Evolutionary conservation across 2,329 filamentous ascomycete genomes (phyloP), one percentile per base, ranked within the genome.

Genomic region (Calcarisporium arbuscula): DNA sequence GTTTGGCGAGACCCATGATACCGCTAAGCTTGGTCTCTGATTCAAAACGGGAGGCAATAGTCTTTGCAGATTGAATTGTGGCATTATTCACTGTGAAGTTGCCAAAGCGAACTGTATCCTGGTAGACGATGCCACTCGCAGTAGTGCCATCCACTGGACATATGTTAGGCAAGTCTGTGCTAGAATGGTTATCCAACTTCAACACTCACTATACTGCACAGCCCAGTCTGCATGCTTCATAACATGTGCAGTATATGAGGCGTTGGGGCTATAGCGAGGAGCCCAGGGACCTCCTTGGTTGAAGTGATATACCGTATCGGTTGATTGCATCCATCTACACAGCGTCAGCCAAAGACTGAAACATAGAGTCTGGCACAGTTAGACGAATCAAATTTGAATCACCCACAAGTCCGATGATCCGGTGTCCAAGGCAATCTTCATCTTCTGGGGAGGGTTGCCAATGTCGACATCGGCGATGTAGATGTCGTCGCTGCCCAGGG

Each of bases 351-450:
- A 19, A 14, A 31, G 5, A 8, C 5, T 10, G 10, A 16, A n/a
- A n/a, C n/a, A n/a, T n/a, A 12, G 15, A 8, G n/a, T n/a, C n/a
- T n/a, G n/a, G n/a, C n/a, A n/a, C n/a, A n/a, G n/a, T n/a, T n/a
- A n/a, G n/a, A n/a, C n/a, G n/a, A n/a, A n/a, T n/a, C n/a, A n/a
- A n/a, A n/a, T n/a, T n/a, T n/a, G n/a, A n/a, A n/a, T n/a, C 30
- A 77, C 82, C 73, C 72, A 92, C 80, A 72, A 56, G 39, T 76
- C 72, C 8, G 66, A 60, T 7, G 72, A 76, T 9, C 71, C 72
- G 3, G 70, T 74, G 43, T 74, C 71, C 17, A 74, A 45, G n/a
- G 70, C 62, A 27, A 74, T 48, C 30, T 62, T 64, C 27, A 73
- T 36, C 6, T 49, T 54, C 41, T 74, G 70, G 1, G 65, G 59